Evolutionary conservation across 176 grass and related monocot species (phyloP).

Genomic region (Rhipidocladum racemiflorum): DNA sequence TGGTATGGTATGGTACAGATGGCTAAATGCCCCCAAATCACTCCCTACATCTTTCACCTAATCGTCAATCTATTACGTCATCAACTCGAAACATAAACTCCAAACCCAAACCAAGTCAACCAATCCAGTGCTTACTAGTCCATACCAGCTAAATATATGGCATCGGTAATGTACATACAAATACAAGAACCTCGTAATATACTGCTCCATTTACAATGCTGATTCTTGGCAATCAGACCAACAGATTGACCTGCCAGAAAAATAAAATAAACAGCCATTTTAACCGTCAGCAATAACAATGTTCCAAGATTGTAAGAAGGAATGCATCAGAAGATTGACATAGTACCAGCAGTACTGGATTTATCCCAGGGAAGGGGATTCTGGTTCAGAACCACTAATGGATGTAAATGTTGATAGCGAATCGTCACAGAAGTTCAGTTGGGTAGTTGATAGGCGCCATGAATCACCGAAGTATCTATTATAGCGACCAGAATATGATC

Average conservation of each 20-base stretch:
- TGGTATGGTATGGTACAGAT: constrained; percentile 29
- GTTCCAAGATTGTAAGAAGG: background rate
- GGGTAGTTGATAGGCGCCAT: constrained; percentile 55
- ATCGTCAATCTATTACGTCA: constrained; percentile 32
- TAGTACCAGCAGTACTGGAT: constrained; percentile 33
- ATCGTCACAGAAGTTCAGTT: constrained; percentile 81
- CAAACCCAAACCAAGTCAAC: constrained; percentile 42
- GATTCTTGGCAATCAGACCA: constrained; percentile 26
- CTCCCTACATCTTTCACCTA: constrained; percentile 40
- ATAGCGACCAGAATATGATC: constrained; percentile 68
- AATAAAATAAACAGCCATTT: constrained; percentile 16
- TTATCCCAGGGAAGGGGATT: constrained; percentile 66
- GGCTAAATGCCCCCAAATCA: background rate
- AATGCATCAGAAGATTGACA: background rate
- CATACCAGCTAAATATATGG: constrained; percentile 35
- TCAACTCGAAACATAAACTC: constrained; percentile 18
- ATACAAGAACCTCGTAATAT: constrained; percentile 23
- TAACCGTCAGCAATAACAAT: background rate
- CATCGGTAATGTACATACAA: constrained; percentile 36
- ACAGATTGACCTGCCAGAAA: constrained; percentile 31
- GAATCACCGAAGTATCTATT: constrained; percentile 72
- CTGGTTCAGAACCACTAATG: constrained; percentile 92
- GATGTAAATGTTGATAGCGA: constrained; percentile 92
- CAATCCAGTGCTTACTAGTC: constrained; percentile 24
- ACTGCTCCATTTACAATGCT: constrained; percentile 36